Percentiles rank a stretch among this genome's conserved stretches.
Conservation (phyloP, 2,329 filamentous ascomycete species). For the Venturia effusa region DNA sequence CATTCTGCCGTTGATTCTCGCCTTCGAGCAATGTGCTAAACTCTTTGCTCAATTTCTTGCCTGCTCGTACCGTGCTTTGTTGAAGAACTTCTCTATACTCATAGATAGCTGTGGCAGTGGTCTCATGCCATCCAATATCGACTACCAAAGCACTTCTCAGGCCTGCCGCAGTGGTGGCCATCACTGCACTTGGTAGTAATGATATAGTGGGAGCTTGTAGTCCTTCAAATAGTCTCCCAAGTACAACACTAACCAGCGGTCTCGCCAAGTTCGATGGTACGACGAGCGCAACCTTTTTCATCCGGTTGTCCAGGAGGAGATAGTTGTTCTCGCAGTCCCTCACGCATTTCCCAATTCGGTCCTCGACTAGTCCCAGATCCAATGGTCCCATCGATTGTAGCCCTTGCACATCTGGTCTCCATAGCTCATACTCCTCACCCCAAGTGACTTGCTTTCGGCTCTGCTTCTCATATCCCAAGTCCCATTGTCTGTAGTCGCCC, state of each 20-base stretch:
- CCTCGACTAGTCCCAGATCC: constrained; percentile 64
- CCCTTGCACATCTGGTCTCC: constrained; percentile 61
- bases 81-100: constrained; percentile 76
- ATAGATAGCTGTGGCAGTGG: constrained; percentile 73
- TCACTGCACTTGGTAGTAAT: constrained; percentile 65
- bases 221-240: constrained; percentile 69
- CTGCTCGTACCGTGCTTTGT: constrained; percentile 61
- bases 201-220: constrained; percentile 75
- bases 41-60: constrained; percentile 58
- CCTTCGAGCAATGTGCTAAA: constrained; percentile 54
- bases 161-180: constrained; percentile 67
- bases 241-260: constrained; percentile 60
- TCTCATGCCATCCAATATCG: constrained; percentile 89
- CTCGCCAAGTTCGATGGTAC: constrained; percentile 69
- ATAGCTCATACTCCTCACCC: constrained; percentile 61
- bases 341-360: constrained; percentile 75
- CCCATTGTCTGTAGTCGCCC: constrained; percentile 72
- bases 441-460: constrained; percentile 44
- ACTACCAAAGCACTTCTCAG: constrained; percentile 77
- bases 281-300: constrained; percentile 62
- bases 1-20: constrained; percentile 21
- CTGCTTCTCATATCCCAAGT: constrained; percentile 37
- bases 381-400: constrained; percentile 44
- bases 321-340: constrained; percentile 74
- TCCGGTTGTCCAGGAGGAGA: constrained; percentile 59